These are phyloP conservation scores for Agaricus subrufescens DNA, from an alignment of 768 basidiomycete species.

Conservation along the genomic window DNA sequence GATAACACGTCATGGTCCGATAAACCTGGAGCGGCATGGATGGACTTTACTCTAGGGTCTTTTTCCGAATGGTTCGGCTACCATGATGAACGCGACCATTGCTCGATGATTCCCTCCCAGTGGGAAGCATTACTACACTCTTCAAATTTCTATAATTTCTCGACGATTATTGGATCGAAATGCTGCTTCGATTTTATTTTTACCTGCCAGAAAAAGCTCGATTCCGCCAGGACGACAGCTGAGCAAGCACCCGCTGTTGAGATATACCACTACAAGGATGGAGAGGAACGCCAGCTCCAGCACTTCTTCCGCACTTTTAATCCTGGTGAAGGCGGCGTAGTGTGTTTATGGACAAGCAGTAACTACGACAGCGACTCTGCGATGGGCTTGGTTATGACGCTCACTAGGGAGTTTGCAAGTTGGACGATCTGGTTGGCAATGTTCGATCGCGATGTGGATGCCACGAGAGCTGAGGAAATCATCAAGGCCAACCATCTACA, in stretches of 20 bases:
- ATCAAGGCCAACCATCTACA: slow-evolving; percentile 8
- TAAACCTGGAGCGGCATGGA: background rate
- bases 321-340: background rate
- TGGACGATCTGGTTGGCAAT: slow-evolving; percentile 26
- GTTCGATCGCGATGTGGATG: slow-evolving; percentile 18
- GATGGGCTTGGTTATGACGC: slow-evolving; percentile 23
- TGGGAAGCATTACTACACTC: background rate
- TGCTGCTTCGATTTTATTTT: slow-evolving; percentile 12
- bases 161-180: background rate
- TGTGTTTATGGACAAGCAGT: slow-evolving; percentile 8
- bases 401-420: slow-evolving; percentile 23
- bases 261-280: slow-evolving; percentile 11
- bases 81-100: background rate
- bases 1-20: background rate
- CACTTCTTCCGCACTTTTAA: background rate
- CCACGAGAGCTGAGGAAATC: slow-evolving; percentile 10
- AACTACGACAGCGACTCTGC: slow-evolving; percentile 27
- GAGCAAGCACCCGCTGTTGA: background rate
- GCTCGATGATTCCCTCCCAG: background rate
- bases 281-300: slow-evolving; percentile 16
- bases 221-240: no score
- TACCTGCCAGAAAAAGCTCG: slow-evolving; percentile 9
- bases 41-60: background rate
- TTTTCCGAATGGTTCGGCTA: slow-evolving; percentile 3
- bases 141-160: background rate